Percentiles rank a stretch among this genome's conserved stretches.
These are phyloP conservation scores for Didymella segeticola DNA, from an alignment of 2,329 filamentous ascomycete species.

Conservation along the genomic window DNA sequence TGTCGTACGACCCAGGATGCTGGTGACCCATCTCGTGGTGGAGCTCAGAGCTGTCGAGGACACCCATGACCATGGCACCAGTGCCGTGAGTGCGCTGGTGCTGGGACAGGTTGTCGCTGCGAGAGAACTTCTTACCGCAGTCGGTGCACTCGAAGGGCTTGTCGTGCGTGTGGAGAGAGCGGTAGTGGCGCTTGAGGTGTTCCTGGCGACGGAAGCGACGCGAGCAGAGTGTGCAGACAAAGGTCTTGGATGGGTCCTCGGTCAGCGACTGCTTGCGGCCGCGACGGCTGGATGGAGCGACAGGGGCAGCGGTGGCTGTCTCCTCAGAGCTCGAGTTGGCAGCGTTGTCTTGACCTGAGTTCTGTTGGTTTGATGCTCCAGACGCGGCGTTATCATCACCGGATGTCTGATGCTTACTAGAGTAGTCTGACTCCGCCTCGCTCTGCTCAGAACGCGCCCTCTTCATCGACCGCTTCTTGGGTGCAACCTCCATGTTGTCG, in stretches of 20 bases:
- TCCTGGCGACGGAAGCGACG: slow-evolving; percentile 98
- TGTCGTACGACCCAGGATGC: slow-evolving; percentile 37
- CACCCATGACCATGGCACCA: slow-evolving; percentile 88
- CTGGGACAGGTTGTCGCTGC: slow-evolving; percentile 95
- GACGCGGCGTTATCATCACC: slow-evolving; percentile 44
- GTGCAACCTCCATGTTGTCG: slow-evolving; percentile 36
- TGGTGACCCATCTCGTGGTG: slow-evolving; percentile 55
- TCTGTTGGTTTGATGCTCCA: slow-evolving; percentile 47
- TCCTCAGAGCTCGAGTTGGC: slow-evolving; percentile 55
- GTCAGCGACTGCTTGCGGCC: slow-evolving; percentile 98
- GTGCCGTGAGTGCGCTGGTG: slow-evolving; percentile 93
- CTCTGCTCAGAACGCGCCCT: slow-evolving; percentile 38
- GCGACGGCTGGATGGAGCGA: slow-evolving; percentile 75
- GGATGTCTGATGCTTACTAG: slow-evolving; percentile 43
- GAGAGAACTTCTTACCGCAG: slow-evolving; percentile 99
- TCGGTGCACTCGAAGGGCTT: slow-evolving; percentile 98
- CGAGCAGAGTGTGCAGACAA: slow-evolving; percentile 94
- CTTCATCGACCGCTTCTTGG: slow-evolving; percentile 41
- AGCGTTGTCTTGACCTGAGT: slow-evolving; percentile 53
- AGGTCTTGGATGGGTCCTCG: slow-evolving; percentile 97
- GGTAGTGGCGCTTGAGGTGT: slow-evolving; percentile 97
- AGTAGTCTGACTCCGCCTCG: slow-evolving; percentile 47
- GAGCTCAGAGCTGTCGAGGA: slow-evolving; percentile 74
- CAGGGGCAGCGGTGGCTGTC: slow-evolving; percentile 32
- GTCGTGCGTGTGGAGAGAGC: slow-evolving; percentile 96